Base-by-base conservation (phyloP, 108 stramenopile species). In the Nitzschia inconspicua region DNA sequence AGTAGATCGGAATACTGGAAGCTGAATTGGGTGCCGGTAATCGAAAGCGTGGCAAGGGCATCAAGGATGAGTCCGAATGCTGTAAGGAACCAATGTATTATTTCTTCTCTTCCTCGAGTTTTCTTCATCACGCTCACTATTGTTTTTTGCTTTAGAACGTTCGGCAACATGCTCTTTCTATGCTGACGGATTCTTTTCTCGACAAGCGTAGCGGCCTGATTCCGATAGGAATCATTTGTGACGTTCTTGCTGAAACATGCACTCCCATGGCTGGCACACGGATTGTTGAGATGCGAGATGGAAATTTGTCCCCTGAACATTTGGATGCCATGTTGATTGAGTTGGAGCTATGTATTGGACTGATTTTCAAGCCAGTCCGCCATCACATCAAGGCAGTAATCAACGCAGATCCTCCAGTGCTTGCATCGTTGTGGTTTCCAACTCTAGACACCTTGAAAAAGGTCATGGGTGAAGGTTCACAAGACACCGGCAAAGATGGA, bases 361-460 rank as follows among this genome's bases (percentile, higher is more conserved):
- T 93, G 11, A 72, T 93, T 25, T 93, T 93, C 75, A 88, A 92
- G 60, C 91, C 91, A 9, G 70, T 93, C 32, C 70, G 86, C 10
- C 85, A 87, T 55, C 86, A 93, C 50, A 52, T 86, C 30, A 80
- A 84, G 52, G 58, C 47, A 23, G 66, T 84, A 13, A 25, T 85
- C 10, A 58, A 57, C n/a, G 77, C 64, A 26, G 44, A 28, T 6
- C 41, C 40, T 32, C 54, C 65, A 34, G 66, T 76, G 22, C 57
- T 87, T 13, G 13, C 70, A 18, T 57, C 65, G 8, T 53, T 93
- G 8, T 93, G 91, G 91, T 73, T 57, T 26, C 73, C 80, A 10
- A 63, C 82, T 28, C 63, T 93, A 23, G 57, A 66, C 9, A 83
- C 83, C 8, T 63, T 93, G 53, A 75, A 82, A 46, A 71, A 78